Evolutionary conservation across 306 rosid species (phyloP), one percentile per base, ranked within the genome.

Genomic region (Delonix regia): DNA sequence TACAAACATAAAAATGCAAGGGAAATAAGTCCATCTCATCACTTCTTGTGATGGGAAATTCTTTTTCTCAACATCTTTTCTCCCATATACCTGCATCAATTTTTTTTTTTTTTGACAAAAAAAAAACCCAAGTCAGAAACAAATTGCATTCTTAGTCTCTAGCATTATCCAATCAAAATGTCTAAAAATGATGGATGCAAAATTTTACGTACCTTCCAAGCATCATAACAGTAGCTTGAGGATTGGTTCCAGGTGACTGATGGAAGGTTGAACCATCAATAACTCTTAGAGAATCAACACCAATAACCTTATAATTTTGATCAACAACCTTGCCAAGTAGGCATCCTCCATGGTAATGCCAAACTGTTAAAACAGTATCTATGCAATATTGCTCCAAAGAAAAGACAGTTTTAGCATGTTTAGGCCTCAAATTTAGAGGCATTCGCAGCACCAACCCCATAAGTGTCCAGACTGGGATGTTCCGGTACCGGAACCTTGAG

Each of bases 301-400:
- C 94, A 42, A 79, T 39, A 56, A 89, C 94, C 68, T 85, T 89
- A 59, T 89, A 86, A 41, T 87, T 77, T 72, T 47, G 75, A 74
- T 91, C 92, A 68, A 93, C 88, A 55, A 93, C 98, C 64, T 74
- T 86, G 36, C 87, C 90, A 74, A 71, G 24, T 83, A 81, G 94
- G 36, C 97, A 91, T 4, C 97, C 98, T 47, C 98, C 97, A 86
- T 93, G 98, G 79, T 86, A 90, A 83, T 93, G 97, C 91, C 91
- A 90, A 61, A 93, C 90, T 65, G 90, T 86, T 83, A 90, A 65
- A 27, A 90, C 92, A 12, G 94, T 93, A 82, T 93, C 97, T 22
- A 74, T 85, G 82, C 97, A 93, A 57, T 82, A 93, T 34, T 90
- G 94, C 61, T 89, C 85, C 78, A 93, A 63, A 25, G 93, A 90